phyloP scores from a whole-genome alignment of 257 asterid genomes.

The Thymus mandschuricus region DNA sequence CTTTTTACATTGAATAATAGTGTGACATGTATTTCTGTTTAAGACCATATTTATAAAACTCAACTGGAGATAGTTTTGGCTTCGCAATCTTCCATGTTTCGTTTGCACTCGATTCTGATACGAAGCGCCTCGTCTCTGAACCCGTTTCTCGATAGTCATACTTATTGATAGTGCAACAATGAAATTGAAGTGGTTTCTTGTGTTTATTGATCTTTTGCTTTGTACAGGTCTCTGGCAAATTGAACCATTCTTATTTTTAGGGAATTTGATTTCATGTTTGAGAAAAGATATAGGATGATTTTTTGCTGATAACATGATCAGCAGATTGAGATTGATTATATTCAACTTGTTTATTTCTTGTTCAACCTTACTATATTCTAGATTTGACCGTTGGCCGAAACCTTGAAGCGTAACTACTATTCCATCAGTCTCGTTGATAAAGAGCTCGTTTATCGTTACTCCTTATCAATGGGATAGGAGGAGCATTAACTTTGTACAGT shows the following conservation, averaged over 20 bases:
- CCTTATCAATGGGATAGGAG: too few species aligned
- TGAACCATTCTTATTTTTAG: not conserved
- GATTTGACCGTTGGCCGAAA: too few species aligned
- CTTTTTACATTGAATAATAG: conserved; percentile 34
- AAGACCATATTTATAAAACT: conserved; percentile 20
- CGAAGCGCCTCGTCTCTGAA: not conserved
- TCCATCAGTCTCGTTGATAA: too few species aligned
- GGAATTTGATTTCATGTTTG: too few species aligned
- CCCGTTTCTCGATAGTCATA: conserved; percentile 12
- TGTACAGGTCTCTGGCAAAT: not conserved
- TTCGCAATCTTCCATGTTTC: not conserved
- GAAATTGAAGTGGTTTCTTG: not conserved
- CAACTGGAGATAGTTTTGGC: conserved; percentile 4
- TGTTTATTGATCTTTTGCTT: not conserved
- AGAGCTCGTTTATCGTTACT: too few species aligned
- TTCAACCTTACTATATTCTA: too few species aligned
- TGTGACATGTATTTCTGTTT: conserved; percentile 24
- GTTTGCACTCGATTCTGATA: not conserved
- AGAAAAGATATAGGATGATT: not conserved
- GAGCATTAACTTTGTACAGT: too few species aligned
- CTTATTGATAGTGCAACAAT: not conserved
- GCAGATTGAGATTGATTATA: too few species aligned
- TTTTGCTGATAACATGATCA: too few species aligned
- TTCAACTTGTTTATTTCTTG: too few species aligned
- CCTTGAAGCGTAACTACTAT: too few species aligned